Evolutionary conservation across 108 stramenopile species (phyloP), one percentile per base, ranked within the genome.

Genomic region (Cylindrotheca closterium): DNA sequence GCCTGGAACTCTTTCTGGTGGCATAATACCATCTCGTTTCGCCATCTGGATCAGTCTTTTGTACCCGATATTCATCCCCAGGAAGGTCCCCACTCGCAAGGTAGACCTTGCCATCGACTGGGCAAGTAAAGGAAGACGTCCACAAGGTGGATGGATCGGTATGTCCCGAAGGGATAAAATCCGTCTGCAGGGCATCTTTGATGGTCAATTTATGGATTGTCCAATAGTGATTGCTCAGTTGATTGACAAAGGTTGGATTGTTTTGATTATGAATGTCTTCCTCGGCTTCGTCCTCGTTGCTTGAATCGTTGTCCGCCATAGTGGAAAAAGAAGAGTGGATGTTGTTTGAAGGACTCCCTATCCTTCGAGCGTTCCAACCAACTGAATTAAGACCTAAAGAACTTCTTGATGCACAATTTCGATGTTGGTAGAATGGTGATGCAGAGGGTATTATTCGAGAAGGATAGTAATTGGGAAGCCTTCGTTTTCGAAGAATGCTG

Each of bases 51-150:
- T 57, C 30, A 2, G 31, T 21, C 30, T 49, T 25, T 42, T 42
- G 37, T 7, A 42, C 15, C 12, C 26, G 46, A 26, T 47, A 33
- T 26, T 18, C 19, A 19, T 25, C 27, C 3, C 47, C 29, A 5
- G 24, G 55, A 5, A 55, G 28, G 12, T 51, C 51, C 26, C 23
- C 10, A 17, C 4, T 27, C 12, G 63, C 58, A 45, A 56, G 17
- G 23, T 51, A 57, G 27, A 3, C 17, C 27, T 73, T 49, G 4
- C 48, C 26, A 5, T 63, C 65, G 42, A 73, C 27, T 7, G 71
- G 71, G 63, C 64, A 65, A 1, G 37, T 54, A 32, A 73, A 73
- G n/a, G 32, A 34, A 15, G 55, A 45, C 4, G 70, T 71, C 55
- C 60, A 71, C 4, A 60, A 42, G 21, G 24, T 60, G 22, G 58